Evolutionary conservation across 768 basidiomycete species (phyloP).

Genomic region (Saitozyma sp.): DNA sequence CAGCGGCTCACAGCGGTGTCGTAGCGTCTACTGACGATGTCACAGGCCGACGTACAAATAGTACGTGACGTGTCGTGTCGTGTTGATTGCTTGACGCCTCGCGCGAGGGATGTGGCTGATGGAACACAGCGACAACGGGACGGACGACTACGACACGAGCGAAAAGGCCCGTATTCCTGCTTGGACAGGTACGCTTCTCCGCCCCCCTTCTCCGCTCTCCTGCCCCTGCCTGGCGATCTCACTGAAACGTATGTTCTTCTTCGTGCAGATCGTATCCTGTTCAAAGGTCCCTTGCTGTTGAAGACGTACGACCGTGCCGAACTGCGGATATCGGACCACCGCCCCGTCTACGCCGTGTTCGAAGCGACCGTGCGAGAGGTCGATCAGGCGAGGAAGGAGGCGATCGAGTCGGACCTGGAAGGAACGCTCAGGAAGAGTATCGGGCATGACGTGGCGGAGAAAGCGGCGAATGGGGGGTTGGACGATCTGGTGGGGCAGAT

Average conservation of each 20-base stretch:
- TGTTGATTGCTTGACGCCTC: not conserved
- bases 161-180: slow-evolving; percentile 96
- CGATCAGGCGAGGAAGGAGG: slow-evolving; percentile 71
- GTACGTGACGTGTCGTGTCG: slow-evolving; percentile 56
- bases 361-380: slow-evolving; percentile 73
- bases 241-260: slow-evolving; percentile 10
- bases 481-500: slow-evolving; percentile 22
- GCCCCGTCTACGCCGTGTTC: slow-evolving; percentile 88
- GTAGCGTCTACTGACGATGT: slow-evolving; percentile 1
- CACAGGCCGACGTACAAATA: slow-evolving; percentile 86
- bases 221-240: slow-evolving; percentile 11
- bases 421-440: slow-evolving; percentile 13
- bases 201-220: not conserved
- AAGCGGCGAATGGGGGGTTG: slow-evolving; percentile 7
- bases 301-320: slow-evolving; percentile 80
- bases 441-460: slow-evolving; percentile 1
- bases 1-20: not conserved
- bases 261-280: slow-evolving; percentile 91
- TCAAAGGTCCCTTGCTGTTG: slow-evolving; percentile 65
- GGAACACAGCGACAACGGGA: slow-evolving; percentile 50
- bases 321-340: slow-evolving; percentile 88
- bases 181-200: slow-evolving; percentile 75
- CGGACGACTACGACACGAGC: slow-evolving; percentile 87
- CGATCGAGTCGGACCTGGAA: slow-evolving; percentile 54
- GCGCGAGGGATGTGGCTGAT: slow-evolving; percentile 10